Base-by-base conservation (phyloP, 805 yeast species). In the Myxozyma monticola region DNA sequence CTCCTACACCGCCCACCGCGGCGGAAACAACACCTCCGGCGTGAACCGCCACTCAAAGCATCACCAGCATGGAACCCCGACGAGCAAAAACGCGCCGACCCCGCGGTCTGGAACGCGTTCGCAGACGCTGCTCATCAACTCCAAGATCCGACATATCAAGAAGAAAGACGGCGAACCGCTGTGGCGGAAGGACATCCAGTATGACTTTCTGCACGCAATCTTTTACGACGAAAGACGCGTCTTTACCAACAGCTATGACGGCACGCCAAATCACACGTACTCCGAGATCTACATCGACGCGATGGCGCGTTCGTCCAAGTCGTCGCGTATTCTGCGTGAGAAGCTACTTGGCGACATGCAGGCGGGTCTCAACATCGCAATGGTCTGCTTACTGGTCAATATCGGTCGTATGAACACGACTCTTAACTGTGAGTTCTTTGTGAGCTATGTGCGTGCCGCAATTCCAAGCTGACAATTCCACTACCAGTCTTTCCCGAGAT, bases 371-470 rank as follows among this genome's bases (percentile, higher is more conserved):
- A 80, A 88, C 15, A 86, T 87, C 18, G 84, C 88, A 47, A 80
- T 88, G 75, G 83, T 88, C 30, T 88, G 96, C 57, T 69, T 91
- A 33, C 73, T 91, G 53, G 97, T 91, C 15, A 91, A 91, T 64
- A 81, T 90, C 47, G 98, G 98, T 8, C 75, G 97, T 55, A 81
- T 91, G 81, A 91, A 91, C 71, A 91, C 99, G 1, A 91, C 98
- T 2, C 83, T 91, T 45, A 91, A 91, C 69, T 71, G 60, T 56
- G 28, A 28, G 54, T 5, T 40, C 31, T 33, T 12, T 43, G 2
- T 26, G 15, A 12, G n/a, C 3, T 17, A 10, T 12, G 29, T 28
- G 14, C 18, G 6, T 25, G 17, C 8, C 5, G 26, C 34, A 12
- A 9, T n/a, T 7, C 31, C 15, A 43, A 25, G n/a, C n/a, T n/a